A percentile compares a stretch with the other conserved stretches of the same genome.
phyloP scores from a whole-genome alignment of 768 basidiomycete species.

The Pleurotus salmoneostramineus region DNA sequence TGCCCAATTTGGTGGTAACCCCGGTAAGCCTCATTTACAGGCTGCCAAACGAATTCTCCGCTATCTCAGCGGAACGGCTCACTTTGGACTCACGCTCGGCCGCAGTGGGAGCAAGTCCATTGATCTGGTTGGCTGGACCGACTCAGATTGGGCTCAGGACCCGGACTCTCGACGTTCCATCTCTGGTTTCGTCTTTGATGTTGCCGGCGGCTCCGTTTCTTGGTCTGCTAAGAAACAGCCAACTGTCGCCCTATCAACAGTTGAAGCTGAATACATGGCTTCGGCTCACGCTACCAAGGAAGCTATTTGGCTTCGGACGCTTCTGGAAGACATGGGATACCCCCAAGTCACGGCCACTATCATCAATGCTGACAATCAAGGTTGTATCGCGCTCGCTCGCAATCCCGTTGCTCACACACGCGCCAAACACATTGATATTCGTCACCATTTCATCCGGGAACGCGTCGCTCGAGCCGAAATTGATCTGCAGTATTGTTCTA shows the following conservation, averaged over 20 bases:
- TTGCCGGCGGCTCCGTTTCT: slow-evolving; percentile 28
- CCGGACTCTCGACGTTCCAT: slow-evolving; percentile 20
- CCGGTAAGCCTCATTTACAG: background rate
- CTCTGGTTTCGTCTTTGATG: slow-evolving; percentile 27
- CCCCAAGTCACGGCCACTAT: background rate
- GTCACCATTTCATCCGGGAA: slow-evolving; percentile 25
- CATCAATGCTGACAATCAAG: slow-evolving; percentile 26
- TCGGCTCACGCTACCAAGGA: slow-evolving; percentile 25
- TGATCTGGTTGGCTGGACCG: slow-evolving; percentile 6
- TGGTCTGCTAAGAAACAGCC: slow-evolving; percentile 39
- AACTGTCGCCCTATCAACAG: slow-evolving; percentile 31
- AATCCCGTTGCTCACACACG: slow-evolving; percentile 21
- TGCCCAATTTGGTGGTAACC: background rate
- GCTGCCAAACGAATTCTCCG: background rate
- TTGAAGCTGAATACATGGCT: slow-evolving; percentile 42
- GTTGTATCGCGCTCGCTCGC: slow-evolving; percentile 15
- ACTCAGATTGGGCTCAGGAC: slow-evolving; percentile 21
- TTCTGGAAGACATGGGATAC: slow-evolving; percentile 14
- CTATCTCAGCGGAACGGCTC: background rate
- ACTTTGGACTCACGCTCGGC: background rate
- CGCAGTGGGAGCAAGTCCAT: background rate
- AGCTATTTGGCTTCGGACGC: slow-evolving; percentile 26
- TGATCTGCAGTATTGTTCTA: slow-evolving; percentile 8
- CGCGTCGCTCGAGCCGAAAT: slow-evolving; percentile 12
- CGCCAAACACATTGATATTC: slow-evolving; percentile 33